Percentiles rank a stretch among this genome's conserved stretches.
Evolutionary conservation across 78 protist species (phyloP).

Genomic region (Dictyostelium intermedium): DNA sequence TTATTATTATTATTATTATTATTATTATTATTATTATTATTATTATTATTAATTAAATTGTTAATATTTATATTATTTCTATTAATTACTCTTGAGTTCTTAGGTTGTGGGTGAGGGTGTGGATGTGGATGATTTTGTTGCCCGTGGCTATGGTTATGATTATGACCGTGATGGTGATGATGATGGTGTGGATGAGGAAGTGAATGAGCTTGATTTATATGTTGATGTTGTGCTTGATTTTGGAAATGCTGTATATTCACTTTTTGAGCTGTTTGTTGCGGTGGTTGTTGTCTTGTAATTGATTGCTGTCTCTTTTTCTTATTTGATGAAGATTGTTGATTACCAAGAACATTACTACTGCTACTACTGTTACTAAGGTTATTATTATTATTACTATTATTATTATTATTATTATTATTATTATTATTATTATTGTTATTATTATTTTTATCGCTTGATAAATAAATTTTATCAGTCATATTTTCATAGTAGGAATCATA

Average conservation of each 20-base stretch:
- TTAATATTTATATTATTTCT: neutral
- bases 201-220: neutral
- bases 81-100: neutral
- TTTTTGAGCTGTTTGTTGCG: neutral
- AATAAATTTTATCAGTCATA: neutral
- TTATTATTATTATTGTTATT: neutral
- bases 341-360: neutral
- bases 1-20: conserved; percentile 8
- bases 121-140: neutral
- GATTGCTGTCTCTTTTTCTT: neutral
- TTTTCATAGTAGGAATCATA: conserved; percentile 79
- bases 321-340: neutral
- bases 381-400: neutral
- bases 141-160: neutral
- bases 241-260: neutral
- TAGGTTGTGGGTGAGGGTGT: neutral
- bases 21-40: neutral
- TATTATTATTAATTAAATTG: neutral
- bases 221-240: neutral
- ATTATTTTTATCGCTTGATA: neutral
- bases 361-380: neutral
- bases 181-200: conserved; percentile 1
- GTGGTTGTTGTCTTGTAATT: neutral
- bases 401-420: neutral
- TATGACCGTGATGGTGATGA: neutral